A percentile compares a stretch with the other conserved stretches of the same genome.
Conservation (phyloP, 306 rosid species). For the Vigna unguiculata region DNA sequence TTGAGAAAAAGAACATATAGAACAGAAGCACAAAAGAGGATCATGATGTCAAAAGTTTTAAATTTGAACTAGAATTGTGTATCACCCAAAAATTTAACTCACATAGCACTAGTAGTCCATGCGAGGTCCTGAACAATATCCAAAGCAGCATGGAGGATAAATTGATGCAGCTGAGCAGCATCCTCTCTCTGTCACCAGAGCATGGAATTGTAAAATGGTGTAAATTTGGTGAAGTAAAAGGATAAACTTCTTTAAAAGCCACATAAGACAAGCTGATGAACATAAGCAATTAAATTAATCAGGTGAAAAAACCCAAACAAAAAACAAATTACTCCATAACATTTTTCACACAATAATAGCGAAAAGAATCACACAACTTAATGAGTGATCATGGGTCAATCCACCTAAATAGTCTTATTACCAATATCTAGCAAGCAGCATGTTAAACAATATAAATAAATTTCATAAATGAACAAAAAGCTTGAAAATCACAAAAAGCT, state of each 20-base stretch:
- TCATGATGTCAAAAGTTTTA: not conserved
- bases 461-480: not conserved
- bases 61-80: not conserved
- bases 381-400: slow-evolving; percentile 1
- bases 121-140: slow-evolving; percentile 99
- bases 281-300: slow-evolving; percentile 30
- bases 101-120: slow-evolving; percentile 99
- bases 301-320: not conserved
- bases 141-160: slow-evolving; percentile 90
- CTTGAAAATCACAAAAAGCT: slow-evolving; percentile 1
- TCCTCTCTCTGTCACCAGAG: slow-evolving; percentile 81
- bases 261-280: not conserved
- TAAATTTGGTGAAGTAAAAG: slow-evolving; percentile 9
- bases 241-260: slow-evolving; percentile 17
- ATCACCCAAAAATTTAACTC: slow-evolving; percentile 40
- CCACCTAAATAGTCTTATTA: not conserved
- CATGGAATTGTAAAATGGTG: slow-evolving; percentile 29
- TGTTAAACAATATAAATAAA: not conserved
- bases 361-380: slow-evolving; percentile 12
- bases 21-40: slow-evolving; percentile 12
- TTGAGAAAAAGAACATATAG: slow-evolving; percentile 26
- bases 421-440: slow-evolving; percentile 11
- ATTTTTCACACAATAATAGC: slow-evolving; percentile 25
- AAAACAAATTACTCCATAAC: slow-evolving; percentile 16
- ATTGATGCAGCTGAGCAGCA: slow-evolving; percentile 97